These are phyloP conservation scores for Talaromyces sp. DNA, from an alignment of 2,329 filamentous ascomycete genomes.

Conservation along the genomic window DNA sequence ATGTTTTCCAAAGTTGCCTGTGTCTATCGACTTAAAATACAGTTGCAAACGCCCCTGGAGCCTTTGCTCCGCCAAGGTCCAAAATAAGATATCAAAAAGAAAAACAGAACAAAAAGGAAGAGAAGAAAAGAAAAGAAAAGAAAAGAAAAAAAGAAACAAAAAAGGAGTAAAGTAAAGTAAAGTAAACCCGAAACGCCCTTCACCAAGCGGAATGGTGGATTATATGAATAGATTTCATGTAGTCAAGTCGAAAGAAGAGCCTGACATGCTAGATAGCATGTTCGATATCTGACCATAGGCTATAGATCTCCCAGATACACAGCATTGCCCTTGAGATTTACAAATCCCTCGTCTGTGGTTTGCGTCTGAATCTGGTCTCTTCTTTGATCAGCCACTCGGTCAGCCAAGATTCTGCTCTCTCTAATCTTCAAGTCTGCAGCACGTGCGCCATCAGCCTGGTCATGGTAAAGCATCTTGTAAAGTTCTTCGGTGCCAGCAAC, in stretches of 20 bases:
- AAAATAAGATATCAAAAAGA: too few species aligned
- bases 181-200: too few species aligned
- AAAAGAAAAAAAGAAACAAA: too few species aligned
- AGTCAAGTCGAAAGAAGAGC: not conserved
- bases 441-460: conserved; percentile 28
- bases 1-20: not conserved
- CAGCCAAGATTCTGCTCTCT: conserved; percentile 24
- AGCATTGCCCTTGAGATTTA: conserved; percentile 35
- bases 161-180: not conserved
- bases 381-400: conserved; percentile 22
- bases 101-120: not conserved
- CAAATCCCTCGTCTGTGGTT: conserved; percentile 25
- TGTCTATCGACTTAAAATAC: not conserved
- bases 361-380: conserved; percentile 31
- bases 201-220: too few species aligned
- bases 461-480: conserved; percentile 34
- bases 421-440: conserved; percentile 28
- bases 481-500: conserved; percentile 35
- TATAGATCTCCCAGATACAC: conserved; percentile 37
- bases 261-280: not conserved
- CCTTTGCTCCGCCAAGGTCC: not conserved
- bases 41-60: conserved; percentile 2
- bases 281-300: not conserved
- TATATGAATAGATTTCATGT: too few species aligned
- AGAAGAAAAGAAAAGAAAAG: not conserved